A percentile compares a stretch with the other conserved stretches of the same genome.
Evolutionary conservation across 2,329 filamentous ascomycete genomes (phyloP).

Genomic region (Clonostachys sp.): DNA sequence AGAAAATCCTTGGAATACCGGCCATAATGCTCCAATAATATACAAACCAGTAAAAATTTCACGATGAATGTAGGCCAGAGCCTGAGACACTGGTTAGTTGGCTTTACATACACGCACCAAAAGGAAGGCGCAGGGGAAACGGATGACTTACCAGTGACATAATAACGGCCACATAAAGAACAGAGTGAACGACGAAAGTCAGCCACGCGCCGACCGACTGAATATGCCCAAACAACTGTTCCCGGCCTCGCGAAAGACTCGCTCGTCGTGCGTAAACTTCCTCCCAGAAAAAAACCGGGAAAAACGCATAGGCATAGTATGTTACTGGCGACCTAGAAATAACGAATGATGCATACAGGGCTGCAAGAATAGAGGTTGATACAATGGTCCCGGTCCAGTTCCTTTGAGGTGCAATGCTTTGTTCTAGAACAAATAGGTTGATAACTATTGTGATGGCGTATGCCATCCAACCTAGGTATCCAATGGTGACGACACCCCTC

Average conservation of each 20-base stretch:
- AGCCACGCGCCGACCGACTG: conserved; percentile 51
- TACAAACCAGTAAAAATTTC: conserved; percentile 83
- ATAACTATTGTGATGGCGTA: conserved; percentile 88
- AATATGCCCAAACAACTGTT: conserved; percentile 65
- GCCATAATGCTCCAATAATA: conserved; percentile 73
- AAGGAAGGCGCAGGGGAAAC: background rate
- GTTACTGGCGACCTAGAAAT: conserved; percentile 74
- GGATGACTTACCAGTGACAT: conserved; percentile 63
- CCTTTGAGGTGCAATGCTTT: conserved; percentile 59
- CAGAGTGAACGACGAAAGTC: conserved; percentile 57
- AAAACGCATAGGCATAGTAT: conserved; percentile 90
- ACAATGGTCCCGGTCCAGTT: conserved; percentile 52
- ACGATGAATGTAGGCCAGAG: conserved; percentile 86
- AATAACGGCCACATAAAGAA: conserved; percentile 70
- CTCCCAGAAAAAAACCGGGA: conserved; percentile 95
- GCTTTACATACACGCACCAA: background rate
- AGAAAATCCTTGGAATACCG: conserved; percentile 62
- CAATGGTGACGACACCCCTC: conserved; percentile 78
- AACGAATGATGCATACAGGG: conserved; percentile 73
- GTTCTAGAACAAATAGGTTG: conserved; percentile 79
- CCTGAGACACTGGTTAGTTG: conserved; percentile 39
- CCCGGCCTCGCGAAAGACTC: conserved; percentile 63
- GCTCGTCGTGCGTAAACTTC: conserved; percentile 78
- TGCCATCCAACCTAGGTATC: conserved; percentile 93
- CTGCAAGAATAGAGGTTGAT: conserved; percentile 73